A percentile compares a stretch with the other conserved stretches of the same genome.
Evolutionary conservation across 768 basidiomycete genomes (phyloP).

Genomic region (Leccinum fibrillosum): DNA sequence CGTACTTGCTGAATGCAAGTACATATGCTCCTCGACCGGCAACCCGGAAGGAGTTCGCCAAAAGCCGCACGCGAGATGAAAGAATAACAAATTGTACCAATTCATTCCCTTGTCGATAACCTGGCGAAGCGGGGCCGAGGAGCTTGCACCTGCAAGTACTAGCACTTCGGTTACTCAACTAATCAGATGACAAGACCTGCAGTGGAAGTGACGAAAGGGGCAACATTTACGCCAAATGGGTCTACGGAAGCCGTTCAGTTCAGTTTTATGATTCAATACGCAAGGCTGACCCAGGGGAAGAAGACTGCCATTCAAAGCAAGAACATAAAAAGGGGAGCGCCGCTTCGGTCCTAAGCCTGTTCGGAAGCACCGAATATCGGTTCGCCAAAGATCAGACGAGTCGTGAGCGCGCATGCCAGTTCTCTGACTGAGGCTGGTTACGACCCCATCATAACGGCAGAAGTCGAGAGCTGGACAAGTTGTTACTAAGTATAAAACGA

Average conservation of each 20-base stretch:
- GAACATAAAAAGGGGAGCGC: not conserved
- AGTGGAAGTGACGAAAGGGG: not conserved
- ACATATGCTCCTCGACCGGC: not conserved
- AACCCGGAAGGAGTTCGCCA: not conserved
- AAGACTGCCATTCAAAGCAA: not conserved
- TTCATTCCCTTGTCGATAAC: not conserved
- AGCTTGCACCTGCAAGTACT: not conserved
- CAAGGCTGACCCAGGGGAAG: not conserved
- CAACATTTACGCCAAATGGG: not conserved
- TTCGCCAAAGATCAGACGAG: not conserved
- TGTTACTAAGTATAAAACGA: not conserved
- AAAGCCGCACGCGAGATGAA: not conserved
- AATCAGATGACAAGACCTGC: not conserved
- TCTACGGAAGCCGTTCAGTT: not conserved
- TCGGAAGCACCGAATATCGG: not conserved
- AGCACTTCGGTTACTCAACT: not conserved
- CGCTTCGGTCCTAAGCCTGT: not conserved
- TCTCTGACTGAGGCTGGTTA: not conserved
- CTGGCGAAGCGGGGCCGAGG: not conserved
- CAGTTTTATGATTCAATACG: not conserved
- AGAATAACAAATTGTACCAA: not conserved
- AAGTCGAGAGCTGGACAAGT: not conserved
- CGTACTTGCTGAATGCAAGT: not conserved
- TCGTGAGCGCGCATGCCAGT: not conserved
- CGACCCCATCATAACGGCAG: not conserved